Conservation (phyloP, 495 filamentous ascomycete genomes). For the Diplogelasinospora grovesii region DNA sequence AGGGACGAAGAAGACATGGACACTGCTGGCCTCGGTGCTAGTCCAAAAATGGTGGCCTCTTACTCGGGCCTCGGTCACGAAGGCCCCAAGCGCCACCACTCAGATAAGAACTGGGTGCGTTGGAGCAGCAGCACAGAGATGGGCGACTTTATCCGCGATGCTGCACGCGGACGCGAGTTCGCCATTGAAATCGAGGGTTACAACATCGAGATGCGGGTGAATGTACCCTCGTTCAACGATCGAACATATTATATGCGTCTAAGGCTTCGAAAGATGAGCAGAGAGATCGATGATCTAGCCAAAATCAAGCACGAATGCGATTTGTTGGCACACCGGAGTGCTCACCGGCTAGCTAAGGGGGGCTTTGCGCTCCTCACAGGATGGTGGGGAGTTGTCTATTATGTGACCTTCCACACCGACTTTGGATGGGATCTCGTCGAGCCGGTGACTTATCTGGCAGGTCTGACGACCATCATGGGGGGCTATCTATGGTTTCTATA, state of each 20-base stretch:
- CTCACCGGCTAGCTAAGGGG: constrained; percentile 70
- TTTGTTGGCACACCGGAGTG: constrained; percentile 62
- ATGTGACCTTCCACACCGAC: constrained; percentile 69
- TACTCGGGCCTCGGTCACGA: constrained; percentile 57
- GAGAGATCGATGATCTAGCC: constrained; percentile 57
- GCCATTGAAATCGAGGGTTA: constrained; percentile 74
- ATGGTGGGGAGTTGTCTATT: constrained; percentile 80
- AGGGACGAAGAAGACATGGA: constrained; percentile 11
- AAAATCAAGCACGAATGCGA: constrained; percentile 81
- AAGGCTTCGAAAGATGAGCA: constrained; percentile 63
- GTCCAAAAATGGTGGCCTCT: constrained; percentile 42
- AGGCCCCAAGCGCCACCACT: constrained; percentile 29
- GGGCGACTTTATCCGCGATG: constrained; percentile 92
- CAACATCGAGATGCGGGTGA: constrained; percentile 61
- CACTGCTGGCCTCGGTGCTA: background rate
- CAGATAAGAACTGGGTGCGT: constrained; percentile 62
- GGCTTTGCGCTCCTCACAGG: constrained; percentile 63
- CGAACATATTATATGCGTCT: constrained; percentile 79
- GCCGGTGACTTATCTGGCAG: constrained; percentile 82
- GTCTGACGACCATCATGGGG: constrained; percentile 73
- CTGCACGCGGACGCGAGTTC: constrained; percentile 76
- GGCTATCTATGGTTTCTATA: constrained; percentile 94
- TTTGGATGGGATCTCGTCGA: constrained; percentile 89
- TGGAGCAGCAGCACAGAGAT: constrained; percentile 89
- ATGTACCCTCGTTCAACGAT: constrained; percentile 81